phyloP scores from a whole-genome alignment of 2,329 filamentous ascomycete genomes.

The Alternaria burnsii region DNA sequence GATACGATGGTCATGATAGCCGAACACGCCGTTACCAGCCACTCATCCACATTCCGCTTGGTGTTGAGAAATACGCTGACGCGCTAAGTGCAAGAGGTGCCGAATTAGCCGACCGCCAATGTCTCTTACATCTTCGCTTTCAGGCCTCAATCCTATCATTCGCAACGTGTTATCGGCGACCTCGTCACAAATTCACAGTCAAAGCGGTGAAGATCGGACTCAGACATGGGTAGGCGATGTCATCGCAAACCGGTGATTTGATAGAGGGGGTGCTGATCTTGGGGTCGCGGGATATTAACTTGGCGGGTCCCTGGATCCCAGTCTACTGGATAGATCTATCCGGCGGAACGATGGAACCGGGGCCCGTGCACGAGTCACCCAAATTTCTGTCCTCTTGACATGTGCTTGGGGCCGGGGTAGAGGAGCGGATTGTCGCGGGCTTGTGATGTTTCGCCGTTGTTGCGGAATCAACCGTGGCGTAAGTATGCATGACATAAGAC shows the following conservation, averaged over 20 bases:
- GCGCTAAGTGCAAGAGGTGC: constrained; percentile 4
- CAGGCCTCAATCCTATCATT: background rate
- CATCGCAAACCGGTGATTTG: background rate
- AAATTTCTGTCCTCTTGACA: background rate
- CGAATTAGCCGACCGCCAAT: background rate
- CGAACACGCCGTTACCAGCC: background rate
- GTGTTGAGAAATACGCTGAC: background rate
- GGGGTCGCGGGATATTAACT: constrained; percentile 1
- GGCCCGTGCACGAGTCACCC: constrained; percentile 2
- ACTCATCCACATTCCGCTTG: background rate
- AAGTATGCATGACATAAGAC: constrained; percentile 4
- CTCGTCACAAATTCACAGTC: background rate
- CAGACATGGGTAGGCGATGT: constrained; percentile 1
- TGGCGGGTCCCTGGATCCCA: constrained; percentile 5
- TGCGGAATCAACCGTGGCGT: constrained; percentile 1
- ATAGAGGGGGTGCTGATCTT: background rate
- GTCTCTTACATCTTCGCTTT: background rate
- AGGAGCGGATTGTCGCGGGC: background rate
- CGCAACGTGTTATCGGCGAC: background rate
- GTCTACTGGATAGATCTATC: constrained; percentile 15
- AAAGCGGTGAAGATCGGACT: background rate
- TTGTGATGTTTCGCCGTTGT: background rate
- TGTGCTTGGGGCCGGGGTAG: constrained; percentile 1
- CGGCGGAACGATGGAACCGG: constrained; percentile 10
- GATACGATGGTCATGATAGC: background rate